Evolutionary conservation across 2,329 filamentous ascomycete genomes (phyloP).

Genomic region (Xylariales sp.): DNA sequence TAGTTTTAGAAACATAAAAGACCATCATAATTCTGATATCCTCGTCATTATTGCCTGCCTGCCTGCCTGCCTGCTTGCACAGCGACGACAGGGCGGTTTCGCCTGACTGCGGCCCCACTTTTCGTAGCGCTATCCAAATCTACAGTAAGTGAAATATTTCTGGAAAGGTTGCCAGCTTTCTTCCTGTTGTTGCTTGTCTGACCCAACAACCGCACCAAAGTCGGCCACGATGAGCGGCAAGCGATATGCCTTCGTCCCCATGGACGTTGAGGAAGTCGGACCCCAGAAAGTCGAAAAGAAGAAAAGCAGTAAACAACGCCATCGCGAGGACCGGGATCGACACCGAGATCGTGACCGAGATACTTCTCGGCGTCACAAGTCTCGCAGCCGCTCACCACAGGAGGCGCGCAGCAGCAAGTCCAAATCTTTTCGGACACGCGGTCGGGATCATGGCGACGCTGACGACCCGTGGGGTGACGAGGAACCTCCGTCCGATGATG

Average conservation of each 20-base stretch:
- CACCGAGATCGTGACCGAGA: slow-evolving; percentile 26
- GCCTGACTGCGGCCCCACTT: no score
- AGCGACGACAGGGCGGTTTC: no score
- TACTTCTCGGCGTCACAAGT: neutral
- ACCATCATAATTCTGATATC: no score
- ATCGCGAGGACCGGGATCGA: slow-evolving; percentile 25
- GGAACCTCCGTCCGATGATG: slow-evolving; percentile 46
- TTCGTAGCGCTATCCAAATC: no score
- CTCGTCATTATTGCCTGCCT: no score
- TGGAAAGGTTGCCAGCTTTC: no score
- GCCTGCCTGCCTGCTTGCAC: no score
- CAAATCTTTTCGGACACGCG: slow-evolving; percentile 35
- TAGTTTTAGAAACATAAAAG: no score
- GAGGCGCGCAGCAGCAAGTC: slow-evolving; percentile 25
- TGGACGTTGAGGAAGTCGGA: slow-evolving; percentile 60
- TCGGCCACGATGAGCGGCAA: slow-evolving; percentile 44
- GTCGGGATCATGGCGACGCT: slow-evolving; percentile 47
- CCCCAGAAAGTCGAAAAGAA: slow-evolving; percentile 47
- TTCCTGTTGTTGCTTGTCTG: no score
- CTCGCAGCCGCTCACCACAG: slow-evolving; percentile 26
- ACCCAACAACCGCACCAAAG: no score
- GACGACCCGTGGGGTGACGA: slow-evolving; percentile 83
- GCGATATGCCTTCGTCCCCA: slow-evolving; percentile 62
- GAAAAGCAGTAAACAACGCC: slow-evolving; percentile 38
- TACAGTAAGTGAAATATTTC: no score